phyloP scores from a whole-genome alignment of 495 filamentous ascomycete genomes.

The Articulospora tetracladia region DNA sequence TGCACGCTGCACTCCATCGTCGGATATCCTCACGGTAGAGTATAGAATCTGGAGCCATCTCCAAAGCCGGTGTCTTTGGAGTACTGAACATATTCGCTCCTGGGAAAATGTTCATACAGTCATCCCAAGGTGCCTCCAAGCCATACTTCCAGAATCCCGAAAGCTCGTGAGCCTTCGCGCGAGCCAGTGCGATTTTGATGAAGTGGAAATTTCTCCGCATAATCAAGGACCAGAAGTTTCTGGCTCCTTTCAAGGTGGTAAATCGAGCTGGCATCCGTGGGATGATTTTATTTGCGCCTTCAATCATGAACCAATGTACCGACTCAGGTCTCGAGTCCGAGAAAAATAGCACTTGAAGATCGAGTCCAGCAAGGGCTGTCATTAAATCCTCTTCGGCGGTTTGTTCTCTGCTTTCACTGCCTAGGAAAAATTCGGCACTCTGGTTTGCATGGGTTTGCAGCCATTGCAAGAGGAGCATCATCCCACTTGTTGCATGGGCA shows the following conservation, averaged over 20 bases:
- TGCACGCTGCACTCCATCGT: slow-evolving; percentile 6
- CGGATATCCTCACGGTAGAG: slow-evolving; percentile 2
- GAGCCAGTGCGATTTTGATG: background rate
- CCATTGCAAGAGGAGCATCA: slow-evolving; percentile 10
- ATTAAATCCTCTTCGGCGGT: slow-evolving; percentile 7
- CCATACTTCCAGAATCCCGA: background rate
- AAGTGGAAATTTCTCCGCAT: slow-evolving; percentile 17
- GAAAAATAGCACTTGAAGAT: slow-evolving; percentile 17
- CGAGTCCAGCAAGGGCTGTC: slow-evolving; percentile 7
- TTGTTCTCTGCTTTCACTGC: background rate
- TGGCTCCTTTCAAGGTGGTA: background rate
- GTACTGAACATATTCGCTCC: slow-evolving; percentile 2
- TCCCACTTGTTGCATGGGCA: slow-evolving; percentile 7
- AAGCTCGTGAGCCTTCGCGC: background rate
- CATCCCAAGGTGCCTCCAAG: background rate
- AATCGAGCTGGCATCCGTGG: slow-evolving; percentile 9
- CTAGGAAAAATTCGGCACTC: background rate
- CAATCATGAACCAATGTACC: slow-evolving; percentile 8
- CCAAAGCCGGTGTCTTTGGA: slow-evolving; percentile 4
- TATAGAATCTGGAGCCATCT: background rate
- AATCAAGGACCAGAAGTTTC: slow-evolving; percentile 11
- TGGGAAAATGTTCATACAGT: background rate
- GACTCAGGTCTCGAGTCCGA: slow-evolving; percentile 6
- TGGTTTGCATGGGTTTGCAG: background rate
- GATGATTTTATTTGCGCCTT: background rate